These are phyloP conservation scores for Ammopiptanthus mongolicus DNA, from an alignment of 306 rosid genomes.

Conservation along the genomic window DNA sequence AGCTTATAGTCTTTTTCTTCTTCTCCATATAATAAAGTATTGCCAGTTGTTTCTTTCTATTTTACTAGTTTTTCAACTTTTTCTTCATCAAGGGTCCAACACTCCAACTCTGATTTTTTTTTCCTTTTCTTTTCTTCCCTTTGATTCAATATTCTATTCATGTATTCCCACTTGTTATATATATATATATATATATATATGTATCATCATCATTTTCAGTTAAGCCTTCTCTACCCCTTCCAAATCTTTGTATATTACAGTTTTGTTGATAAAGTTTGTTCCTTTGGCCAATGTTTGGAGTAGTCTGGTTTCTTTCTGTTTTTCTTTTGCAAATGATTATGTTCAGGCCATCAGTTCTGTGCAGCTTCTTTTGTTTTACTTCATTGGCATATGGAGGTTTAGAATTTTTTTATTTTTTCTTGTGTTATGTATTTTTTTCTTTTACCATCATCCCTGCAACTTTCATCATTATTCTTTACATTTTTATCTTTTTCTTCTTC, in stretches of 20 bases:
- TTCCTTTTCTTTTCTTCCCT: background rate
- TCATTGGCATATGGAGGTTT: conserved; percentile 32
- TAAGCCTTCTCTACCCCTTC: background rate
- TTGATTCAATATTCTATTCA: conserved; percentile 13
- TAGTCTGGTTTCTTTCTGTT: background rate
- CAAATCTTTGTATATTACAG: background rate
- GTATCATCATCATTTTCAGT: conserved; percentile 23
- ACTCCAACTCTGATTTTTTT: conserved; percentile 12
- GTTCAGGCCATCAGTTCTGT: conserved; percentile 14
- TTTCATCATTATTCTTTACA: conserved; percentile 46
- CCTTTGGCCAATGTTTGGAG: background rate
- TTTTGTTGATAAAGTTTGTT: conserved; percentile 17
- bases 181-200: background rate
- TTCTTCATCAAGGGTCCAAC: conserved; percentile 21
- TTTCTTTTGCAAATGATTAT: background rate
- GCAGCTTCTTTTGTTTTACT: conserved; percentile 31
- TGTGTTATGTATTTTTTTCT: background rate
- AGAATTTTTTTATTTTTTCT: background rate
- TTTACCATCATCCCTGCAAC: conserved; percentile 26
- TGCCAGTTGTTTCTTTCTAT: conserved; percentile 5
- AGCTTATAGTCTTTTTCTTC: conserved; percentile 43
- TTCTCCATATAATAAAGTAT: background rate
- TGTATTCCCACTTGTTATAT: background rate
- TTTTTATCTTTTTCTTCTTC: background rate
- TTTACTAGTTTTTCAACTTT: conserved; percentile 19